Percentiles rank a stretch among this genome's conserved stretches.
phyloP scores from a whole-genome alignment of 768 basidiomycete species.

The Russula brevipes region DNA sequence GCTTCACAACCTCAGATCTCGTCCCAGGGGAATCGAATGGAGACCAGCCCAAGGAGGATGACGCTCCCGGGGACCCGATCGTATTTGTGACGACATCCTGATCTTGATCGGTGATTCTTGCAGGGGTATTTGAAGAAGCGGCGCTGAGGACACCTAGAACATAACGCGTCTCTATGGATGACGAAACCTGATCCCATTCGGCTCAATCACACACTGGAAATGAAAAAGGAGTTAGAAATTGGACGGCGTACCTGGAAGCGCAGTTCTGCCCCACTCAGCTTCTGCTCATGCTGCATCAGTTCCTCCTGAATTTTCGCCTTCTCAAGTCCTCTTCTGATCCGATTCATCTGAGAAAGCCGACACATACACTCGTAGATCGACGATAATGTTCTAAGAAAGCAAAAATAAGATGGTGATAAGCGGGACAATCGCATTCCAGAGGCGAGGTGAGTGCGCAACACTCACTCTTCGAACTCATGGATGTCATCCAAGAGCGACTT shows the following conservation, averaged over 20 bases:
- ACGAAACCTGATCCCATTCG: slow-evolving; percentile 17
- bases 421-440: not conserved
- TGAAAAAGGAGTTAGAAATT: not conserved
- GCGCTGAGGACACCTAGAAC: slow-evolving; percentile 14
- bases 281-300: slow-evolving; percentile 14
- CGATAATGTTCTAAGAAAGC: slow-evolving; percentile 13
- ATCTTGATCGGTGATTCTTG: not conserved
- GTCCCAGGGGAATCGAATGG: not conserved
- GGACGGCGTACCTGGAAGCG: slow-evolving; percentile 22
- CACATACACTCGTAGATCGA: slow-evolving; percentile 26
- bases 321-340: slow-evolving; percentile 22
- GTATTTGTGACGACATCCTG: slow-evolving; percentile 7
- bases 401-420: not conserved
- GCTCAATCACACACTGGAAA: not conserved
- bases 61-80: not conserved
- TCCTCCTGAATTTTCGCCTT: slow-evolving; percentile 21
- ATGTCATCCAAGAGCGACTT: slow-evolving; percentile 25
- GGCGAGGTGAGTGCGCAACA: not conserved
- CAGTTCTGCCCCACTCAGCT: slow-evolving; percentile 21
- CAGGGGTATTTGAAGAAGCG: not conserved
- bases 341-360: slow-evolving; percentile 20
- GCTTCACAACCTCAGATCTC: not conserved
- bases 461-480: slow-evolving; percentile 25
- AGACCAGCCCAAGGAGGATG: not conserved
- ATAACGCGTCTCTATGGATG: slow-evolving; percentile 27